Conservation (phyloP, 371 early-diverging fungal species). For the Mortierella sp. region DNA sequence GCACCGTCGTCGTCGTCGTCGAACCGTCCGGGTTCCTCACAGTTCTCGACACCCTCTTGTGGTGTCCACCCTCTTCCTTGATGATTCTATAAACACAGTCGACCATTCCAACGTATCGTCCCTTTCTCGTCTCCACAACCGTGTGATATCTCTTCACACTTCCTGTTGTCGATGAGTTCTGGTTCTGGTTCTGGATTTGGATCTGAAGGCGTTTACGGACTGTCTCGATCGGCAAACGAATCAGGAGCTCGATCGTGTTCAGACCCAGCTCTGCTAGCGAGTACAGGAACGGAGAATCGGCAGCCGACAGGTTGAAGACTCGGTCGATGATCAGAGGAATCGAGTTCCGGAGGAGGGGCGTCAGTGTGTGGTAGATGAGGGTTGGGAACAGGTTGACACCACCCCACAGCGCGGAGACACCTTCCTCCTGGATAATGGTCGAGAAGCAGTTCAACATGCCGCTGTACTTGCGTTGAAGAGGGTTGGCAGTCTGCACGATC, state of each 20-base stretch:
- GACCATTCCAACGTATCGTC: slow-evolving; percentile 87
- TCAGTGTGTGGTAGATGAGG: slow-evolving; percentile 78
- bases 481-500: slow-evolving; percentile 79
- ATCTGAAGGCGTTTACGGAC: slow-evolving; percentile 85
- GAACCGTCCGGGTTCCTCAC: slow-evolving; percentile 26
- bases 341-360: slow-evolving; percentile 78
- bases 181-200: slow-evolving; percentile 72
- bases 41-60: slow-evolving; percentile 42
- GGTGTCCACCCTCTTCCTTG: slow-evolving; percentile 83
- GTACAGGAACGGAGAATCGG: slow-evolving; percentile 75
- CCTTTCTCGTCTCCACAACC: slow-evolving; percentile 74
- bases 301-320: slow-evolving; percentile 69
- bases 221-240: slow-evolving; percentile 91
- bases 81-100: slow-evolving; percentile 85
- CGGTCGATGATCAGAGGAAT: slow-evolving; percentile 80
- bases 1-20: slow-evolving; percentile 14
- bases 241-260: slow-evolving; percentile 72
- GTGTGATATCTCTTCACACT: slow-evolving; percentile 71
- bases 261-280: slow-evolving; percentile 74
- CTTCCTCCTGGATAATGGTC: slow-evolving; percentile 83
- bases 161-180: slow-evolving; percentile 4
- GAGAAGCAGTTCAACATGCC: slow-evolving; percentile 76
- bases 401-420: slow-evolving; percentile 78
- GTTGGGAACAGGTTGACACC: slow-evolving; percentile 80
- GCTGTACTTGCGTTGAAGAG: slow-evolving; percentile 78